These are phyloP conservation scores for Pulveroboletus sp. DNA, from an alignment of 768 basidiomycete species.

Conservation along the genomic window DNA sequence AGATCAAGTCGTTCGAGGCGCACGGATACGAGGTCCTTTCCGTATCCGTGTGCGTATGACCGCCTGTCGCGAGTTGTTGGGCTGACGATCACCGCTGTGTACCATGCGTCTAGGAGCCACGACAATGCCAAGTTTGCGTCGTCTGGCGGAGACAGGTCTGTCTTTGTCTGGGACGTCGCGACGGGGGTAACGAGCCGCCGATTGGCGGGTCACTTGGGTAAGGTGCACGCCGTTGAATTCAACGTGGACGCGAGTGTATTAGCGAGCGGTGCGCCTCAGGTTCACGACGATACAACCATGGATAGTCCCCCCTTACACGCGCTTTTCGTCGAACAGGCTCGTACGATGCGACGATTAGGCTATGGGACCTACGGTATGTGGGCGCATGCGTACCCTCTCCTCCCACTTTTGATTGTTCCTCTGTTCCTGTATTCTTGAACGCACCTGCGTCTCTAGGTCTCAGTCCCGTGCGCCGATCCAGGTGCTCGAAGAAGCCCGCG, in stretches of 20 bases:
- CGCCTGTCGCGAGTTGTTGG: background rate
- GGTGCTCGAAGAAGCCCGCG: slow-evolving; percentile 80
- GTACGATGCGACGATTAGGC: slow-evolving; percentile 82
- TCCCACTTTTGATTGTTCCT: background rate
- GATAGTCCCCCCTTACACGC: background rate
- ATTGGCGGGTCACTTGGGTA: slow-evolving; percentile 84
- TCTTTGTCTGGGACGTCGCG: slow-evolving; percentile 95
- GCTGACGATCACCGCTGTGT: background rate
- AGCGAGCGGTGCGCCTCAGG: slow-evolving; percentile 62
- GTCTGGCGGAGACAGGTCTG: slow-evolving; percentile 87
- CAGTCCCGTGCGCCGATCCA: slow-evolving; percentile 86
- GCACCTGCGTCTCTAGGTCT: slow-evolving; percentile 40
- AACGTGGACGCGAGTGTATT: slow-evolving; percentile 82
- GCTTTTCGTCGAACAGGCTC: slow-evolving; percentile 53
- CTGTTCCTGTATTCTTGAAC: background rate
- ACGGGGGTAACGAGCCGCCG: slow-evolving; percentile 79
- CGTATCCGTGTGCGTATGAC: slow-evolving; percentile 67
- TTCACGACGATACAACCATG: background rate
- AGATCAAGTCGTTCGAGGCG: slow-evolving; percentile 86
- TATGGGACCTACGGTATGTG: slow-evolving; percentile 87
- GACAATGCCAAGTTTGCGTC: slow-evolving; percentile 95
- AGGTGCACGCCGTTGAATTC: slow-evolving; percentile 87
- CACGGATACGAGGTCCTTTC: slow-evolving; percentile 96
- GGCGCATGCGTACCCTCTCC: too few relatives aligned
- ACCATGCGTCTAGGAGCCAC: slow-evolving; percentile 51